Evolutionary conservation across 768 basidiomycete species (phyloP), one percentile per base, ranked within the genome.

Genomic region (Stropharia rugosoannulata): DNA sequence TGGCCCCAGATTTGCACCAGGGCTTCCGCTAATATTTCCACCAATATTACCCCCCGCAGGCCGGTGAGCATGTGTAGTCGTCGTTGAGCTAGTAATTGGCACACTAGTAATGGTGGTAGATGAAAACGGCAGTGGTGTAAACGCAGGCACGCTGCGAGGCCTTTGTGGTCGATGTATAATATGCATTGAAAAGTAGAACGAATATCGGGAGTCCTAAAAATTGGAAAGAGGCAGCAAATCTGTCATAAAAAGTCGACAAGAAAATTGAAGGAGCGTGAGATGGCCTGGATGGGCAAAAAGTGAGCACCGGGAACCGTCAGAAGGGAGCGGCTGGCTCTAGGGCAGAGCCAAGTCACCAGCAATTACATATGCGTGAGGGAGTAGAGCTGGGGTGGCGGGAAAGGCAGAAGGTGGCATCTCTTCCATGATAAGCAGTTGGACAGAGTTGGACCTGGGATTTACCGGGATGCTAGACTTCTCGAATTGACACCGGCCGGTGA

Each of bases 401-500:
- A 29, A 46, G 22, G 45, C 15, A n/a, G 5, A 29, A 13, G n/a
- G 10, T 11, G n/a, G 22, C 42, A 18, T 1, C 2, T 16, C 42
- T 43, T 22, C 42, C 42, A n/a, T 43, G n/a, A 43, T 43, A 43
- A 43, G 42, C 22, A 22, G 42, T n/a, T 43, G 15, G 42, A 19
- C 42, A n/a, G 11, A 22, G 42, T n/a, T 43, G 15, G 42, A 19
- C 42, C 42, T 43, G 42, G 42, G 22, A 43, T 32, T 32, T 32
- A 32, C 29, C 29, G 29, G 29, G 29, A 32, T 32, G 29, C 29
- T 22, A 43, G 42, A 43, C 16, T 16, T 16, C 42, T 43, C 16
- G 42, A 43, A 46, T 46, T 46, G 45, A 46, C 45, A 27, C 45
- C 22, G 45, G 22, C 45, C 45, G 22, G 45, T 46, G 45, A 46